phyloP scores from a whole-genome alignment of 2,329 filamentous ascomycete species.

The Trichoderma hamatum region DNA sequence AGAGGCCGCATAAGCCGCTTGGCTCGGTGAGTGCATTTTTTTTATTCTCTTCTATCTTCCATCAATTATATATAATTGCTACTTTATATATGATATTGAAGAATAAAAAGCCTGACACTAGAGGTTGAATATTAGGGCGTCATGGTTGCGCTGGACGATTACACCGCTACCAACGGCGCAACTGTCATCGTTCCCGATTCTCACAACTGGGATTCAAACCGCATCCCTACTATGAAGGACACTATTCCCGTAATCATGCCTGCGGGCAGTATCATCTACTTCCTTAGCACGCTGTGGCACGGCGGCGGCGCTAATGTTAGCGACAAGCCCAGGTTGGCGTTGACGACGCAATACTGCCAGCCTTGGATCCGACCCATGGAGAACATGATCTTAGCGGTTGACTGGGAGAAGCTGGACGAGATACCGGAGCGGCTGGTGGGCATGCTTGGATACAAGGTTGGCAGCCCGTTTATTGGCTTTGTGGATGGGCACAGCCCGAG shows the following conservation, averaged over 20 bases:
- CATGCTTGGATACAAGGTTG: conserved; percentile 34
- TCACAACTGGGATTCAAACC: conserved; percentile 40
- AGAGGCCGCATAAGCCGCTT: conserved; percentile 41
- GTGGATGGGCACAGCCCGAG: conserved; percentile 33
- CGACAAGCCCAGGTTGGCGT: conserved; percentile 36
- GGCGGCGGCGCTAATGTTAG: conserved; percentile 43
- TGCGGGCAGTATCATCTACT: conserved; percentile 42
- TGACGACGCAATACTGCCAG: conserved; percentile 47
- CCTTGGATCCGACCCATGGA: conserved; percentile 45
- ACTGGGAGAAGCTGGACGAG: conserved; percentile 33
- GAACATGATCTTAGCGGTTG: conserved; percentile 43
- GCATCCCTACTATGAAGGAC: conserved; percentile 32
- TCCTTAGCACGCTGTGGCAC: conserved; percentile 44
- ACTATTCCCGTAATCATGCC: conserved; percentile 41
- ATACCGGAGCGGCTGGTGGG: conserved; percentile 34
- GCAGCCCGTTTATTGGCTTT: conserved; percentile 33
- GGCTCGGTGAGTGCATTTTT: conserved; percentile 33
- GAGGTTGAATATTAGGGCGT: conserved; percentile 31
- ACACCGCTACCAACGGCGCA: conserved; percentile 40
- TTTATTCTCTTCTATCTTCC: neutral
- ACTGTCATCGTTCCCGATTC: conserved; percentile 42
- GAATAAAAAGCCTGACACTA: neutral
- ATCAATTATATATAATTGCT: no score
- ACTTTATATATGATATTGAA: neutral
- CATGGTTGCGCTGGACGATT: conserved; percentile 39